Base-by-base conservation (phyloP, 805 yeast genomes). In the Myxozyma neotropica region DNA sequence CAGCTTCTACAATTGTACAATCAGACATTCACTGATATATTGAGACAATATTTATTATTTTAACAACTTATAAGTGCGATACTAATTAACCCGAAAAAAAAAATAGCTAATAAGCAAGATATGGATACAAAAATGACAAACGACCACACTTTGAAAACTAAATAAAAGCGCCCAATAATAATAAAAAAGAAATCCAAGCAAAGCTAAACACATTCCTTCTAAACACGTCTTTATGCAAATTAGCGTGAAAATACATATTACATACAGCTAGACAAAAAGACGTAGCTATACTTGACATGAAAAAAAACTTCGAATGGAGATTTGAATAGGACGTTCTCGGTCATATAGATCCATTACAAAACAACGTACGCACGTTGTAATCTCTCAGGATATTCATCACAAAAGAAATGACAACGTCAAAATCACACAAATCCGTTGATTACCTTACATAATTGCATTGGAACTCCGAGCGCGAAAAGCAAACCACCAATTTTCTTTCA, bases 211-310 rank as follows among this genome's bases (percentile, higher is more conserved):
- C 17, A 38, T 15, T 15, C 17, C 43, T n/a, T 17, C 17, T 38
- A 38, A 38, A n/a, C 43, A 38, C 43, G 43, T 38, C 43, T 38
- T 38, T 17, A 38, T 38, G 43, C 43, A 38, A 38, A 38, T 38
- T 38, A 38, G n/a, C 8, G 43, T 13, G 17, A 38, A 19, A 29
- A 29, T 29, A 29, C 10, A 7, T 29, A 29, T 19, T 13, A n/a
- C 10, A 38, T 38, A 17, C 43, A n/a, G 21, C 43, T 10, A 13
- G 8, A n/a, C 21, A 19, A 13, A n/a, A 8, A 38, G n/a, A 38
- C 8, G 17, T n/a, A 38, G n/a, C 21, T 17, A 19, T 38, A 38
- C 8, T 8, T n/a, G 21, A 38, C 43, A 17, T 19, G 43, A 13
- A 17, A 19, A 15, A 19, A 38, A 3, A 38, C 38, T 13, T n/a